Base-by-base conservation (phyloP, 768 basidiomycete genomes). In the Hypholoma fasciculare region DNA sequence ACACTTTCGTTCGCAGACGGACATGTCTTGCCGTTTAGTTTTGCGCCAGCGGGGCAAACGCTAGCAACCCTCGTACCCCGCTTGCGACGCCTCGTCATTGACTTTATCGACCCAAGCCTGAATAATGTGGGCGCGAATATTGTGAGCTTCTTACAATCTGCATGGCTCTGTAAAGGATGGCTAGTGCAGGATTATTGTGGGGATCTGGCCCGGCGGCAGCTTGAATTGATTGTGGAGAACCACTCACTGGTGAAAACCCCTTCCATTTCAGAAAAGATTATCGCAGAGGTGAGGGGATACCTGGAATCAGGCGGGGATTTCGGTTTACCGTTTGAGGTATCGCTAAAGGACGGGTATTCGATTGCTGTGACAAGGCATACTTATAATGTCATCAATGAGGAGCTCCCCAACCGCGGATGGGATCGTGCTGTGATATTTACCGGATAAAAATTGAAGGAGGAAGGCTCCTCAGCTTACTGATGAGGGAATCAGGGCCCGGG, bases 121-220 rank as follows among this genome's bases (percentile, higher is more conserved):
- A 6, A 19, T 11, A 37, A 36, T 5, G 44, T 47, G 11, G 44
- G 27, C 19, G 4, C 14, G 34, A 54, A 54, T 30, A 54, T 54
- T 2, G 46, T 54, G 12, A 4, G 17, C 0, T 54, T 54, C 34
- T 37, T 54, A n/a, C n/a, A 47, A 30, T 47, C 43, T 14, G 44
- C 34, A 6, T 54, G 54, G 54, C 54, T 54, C 19, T 48, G 54
- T 8, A 17, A 26, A 5, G 54, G 54, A 27, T 54, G 54, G 54
- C 5, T 5, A 12, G 14, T 14, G 5, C 54, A 3, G 4, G 17
- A 34, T 17, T 12, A 5, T 7, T 13, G 14, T 1, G 14, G 4
- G n/a, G n/a, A n/a, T 17, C 17, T n/a, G 20, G 17, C n/a, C 20
- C 30, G 51, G 23, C 26, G 54, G 12, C 17, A 19, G 12, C 43